A percentile compares a stretch with the other conserved stretches of the same genome.
Conservation (phyloP, 2,329 filamentous ascomycete species). For the Amylocarpus encephaloides region DNA sequence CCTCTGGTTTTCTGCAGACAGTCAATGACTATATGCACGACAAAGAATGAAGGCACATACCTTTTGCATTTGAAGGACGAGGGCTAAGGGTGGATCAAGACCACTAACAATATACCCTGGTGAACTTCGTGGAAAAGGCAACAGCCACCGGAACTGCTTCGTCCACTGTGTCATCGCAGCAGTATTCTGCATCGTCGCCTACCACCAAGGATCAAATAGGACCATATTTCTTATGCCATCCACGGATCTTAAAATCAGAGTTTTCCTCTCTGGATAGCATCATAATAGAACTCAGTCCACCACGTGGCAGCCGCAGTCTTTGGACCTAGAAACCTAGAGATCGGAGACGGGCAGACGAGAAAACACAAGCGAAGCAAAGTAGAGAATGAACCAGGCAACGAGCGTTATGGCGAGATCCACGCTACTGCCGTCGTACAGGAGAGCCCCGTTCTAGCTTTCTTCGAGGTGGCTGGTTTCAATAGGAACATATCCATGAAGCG, state of each 20-base stretch:
- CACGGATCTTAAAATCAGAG: constrained; percentile 10
- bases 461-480: too few relatives aligned
- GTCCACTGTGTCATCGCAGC: constrained; percentile 10
- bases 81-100: constrained; percentile 9
- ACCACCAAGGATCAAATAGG: constrained; percentile 14
- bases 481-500: too few relatives aligned
- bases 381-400: neutral
- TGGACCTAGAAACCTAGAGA: constrained; percentile 28
- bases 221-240: constrained; percentile 16
- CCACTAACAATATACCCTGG: constrained; percentile 10
- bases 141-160: constrained; percentile 22
- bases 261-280: constrained; percentile 17
- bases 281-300: constrained; percentile 26
- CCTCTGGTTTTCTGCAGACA: constrained; percentile 5
- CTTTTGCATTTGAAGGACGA: constrained; percentile 15
- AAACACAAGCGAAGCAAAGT: constrained; percentile 1
- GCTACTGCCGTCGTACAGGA: too few relatives aligned
- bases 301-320: constrained; percentile 21
- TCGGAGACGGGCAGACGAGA: constrained; percentile 30
- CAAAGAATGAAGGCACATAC: constrained; percentile 1
- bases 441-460: too few relatives aligned
- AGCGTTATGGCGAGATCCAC: too few relatives aligned
- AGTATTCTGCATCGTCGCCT: constrained; percentile 14
- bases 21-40: neutral
- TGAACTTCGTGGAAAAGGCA: constrained; percentile 5